phyloP scores from a whole-genome alignment of 176 grass and related monocot genomes.

The Cymbopogon citratus region DNA sequence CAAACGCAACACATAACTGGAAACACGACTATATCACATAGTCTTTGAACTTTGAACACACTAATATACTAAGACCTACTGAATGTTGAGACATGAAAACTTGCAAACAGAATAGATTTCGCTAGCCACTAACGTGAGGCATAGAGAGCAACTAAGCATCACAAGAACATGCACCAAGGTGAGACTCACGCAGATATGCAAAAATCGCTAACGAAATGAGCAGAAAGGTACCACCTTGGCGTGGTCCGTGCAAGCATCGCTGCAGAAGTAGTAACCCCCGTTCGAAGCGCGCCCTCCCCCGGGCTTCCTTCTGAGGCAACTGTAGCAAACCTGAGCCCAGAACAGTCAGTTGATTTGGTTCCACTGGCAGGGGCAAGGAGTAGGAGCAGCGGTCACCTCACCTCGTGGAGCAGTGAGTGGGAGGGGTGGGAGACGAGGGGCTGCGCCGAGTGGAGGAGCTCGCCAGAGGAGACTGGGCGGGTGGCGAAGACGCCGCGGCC shows the following conservation, averaged over 20 bases:
- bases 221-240: slow-evolving; percentile 41
- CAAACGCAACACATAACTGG: not conserved
- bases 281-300: not conserved
- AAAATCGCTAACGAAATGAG: not conserved
- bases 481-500: slow-evolving; percentile 79
- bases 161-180: not conserved
- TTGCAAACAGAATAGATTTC: not conserved
- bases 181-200: not conserved
- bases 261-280: slow-evolving; percentile 48
- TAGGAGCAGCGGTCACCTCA: slow-evolving; percentile 38
- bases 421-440: slow-evolving; percentile 63
- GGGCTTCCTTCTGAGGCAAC: slow-evolving; percentile 63
- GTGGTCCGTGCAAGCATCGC: slow-evolving; percentile 56
- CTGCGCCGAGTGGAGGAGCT: slow-evolving; percentile 71
- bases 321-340: slow-evolving; percentile 68
- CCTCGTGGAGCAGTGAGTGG: slow-evolving; percentile 51
- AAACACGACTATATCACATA: not conserved
- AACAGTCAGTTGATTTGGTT: not conserved
- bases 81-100: not conserved
- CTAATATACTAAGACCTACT: not conserved
- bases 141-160: not conserved
- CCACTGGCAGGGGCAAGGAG: not conserved
- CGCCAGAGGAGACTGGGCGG: slow-evolving; percentile 41
- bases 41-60: not conserved
- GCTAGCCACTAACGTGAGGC: not conserved